These are phyloP conservation scores for Lentinus brumalis DNA, from an alignment of 768 basidiomycete genomes.

Conservation along the genomic window DNA sequence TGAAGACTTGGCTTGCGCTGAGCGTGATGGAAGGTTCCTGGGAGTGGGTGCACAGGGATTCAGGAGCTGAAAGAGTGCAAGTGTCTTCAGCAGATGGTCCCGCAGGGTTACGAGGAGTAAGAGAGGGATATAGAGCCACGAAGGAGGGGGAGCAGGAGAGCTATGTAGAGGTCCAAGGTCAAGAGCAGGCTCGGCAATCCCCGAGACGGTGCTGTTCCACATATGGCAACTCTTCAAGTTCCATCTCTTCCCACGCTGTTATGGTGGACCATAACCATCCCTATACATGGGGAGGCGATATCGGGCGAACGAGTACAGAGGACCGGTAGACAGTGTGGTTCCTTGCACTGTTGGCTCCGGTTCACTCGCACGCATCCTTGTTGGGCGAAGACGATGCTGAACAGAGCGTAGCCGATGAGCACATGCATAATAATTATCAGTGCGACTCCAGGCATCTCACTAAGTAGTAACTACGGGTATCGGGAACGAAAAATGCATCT, in stretches of 20 bases:
- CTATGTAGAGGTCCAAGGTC: constrained; percentile 8
- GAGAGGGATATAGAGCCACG: background rate
- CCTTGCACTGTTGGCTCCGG: too few species aligned
- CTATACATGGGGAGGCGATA: background rate
- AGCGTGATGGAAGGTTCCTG: background rate
- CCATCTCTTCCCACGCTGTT: background rate
- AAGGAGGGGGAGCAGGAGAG: constrained; percentile 7
- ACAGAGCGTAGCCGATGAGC: background rate
- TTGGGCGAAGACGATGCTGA: background rate
- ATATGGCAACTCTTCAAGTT: constrained; percentile 11
- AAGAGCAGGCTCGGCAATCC: constrained; percentile 1
- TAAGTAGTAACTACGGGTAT: constrained; percentile 27
- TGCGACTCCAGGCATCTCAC: background rate
- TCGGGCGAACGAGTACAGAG: too few species aligned
- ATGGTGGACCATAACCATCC: background rate
- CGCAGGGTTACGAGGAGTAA: background rate
- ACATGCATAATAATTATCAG: constrained; percentile 10
- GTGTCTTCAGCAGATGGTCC: background rate
- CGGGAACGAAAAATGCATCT: constrained; percentile 21
- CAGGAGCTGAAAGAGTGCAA: background rate
- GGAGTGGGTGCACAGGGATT: background rate
- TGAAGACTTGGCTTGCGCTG: constrained; percentile 8
- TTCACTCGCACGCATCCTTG: too few species aligned
- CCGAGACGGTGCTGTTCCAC: constrained; percentile 17
- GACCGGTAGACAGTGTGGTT: too few species aligned